Evolutionary conservation across 257 asterid species (phyloP).

Genomic region (Nicotiana obtusifolia): DNA sequence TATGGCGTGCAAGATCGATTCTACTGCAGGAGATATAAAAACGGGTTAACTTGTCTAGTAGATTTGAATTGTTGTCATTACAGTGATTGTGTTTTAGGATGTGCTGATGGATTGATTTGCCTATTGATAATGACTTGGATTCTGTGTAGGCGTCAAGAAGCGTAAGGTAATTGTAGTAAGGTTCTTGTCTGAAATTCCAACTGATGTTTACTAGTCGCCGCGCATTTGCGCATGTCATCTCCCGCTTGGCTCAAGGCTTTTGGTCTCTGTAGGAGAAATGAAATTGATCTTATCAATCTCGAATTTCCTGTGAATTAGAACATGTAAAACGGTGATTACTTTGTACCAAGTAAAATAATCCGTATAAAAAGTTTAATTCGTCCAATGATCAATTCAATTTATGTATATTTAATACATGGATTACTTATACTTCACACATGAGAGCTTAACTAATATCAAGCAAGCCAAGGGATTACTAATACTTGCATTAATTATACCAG

Average conservation of each 20-base stretch:
- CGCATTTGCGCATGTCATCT: slow-evolving; percentile 10
- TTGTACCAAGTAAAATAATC: too few relatives aligned
- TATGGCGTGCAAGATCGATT: slow-evolving; percentile 52
- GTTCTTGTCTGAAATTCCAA: background rate
- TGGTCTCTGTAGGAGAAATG: background rate
- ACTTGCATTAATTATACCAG: too few relatives aligned
- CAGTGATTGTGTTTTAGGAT: slow-evolving; percentile 42
- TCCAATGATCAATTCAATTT: too few relatives aligned
- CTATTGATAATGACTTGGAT: slow-evolving; percentile 48
- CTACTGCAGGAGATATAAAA: slow-evolving; percentile 63
- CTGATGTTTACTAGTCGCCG: background rate
- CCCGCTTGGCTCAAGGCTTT: background rate
- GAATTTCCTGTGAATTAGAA: background rate
- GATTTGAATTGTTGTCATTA: slow-evolving; percentile 15
- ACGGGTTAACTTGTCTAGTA: slow-evolving; percentile 50
- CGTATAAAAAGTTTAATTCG: too few relatives aligned
- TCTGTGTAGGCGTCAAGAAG: slow-evolving; percentile 33
- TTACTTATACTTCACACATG: too few relatives aligned
- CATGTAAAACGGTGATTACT: background rate
- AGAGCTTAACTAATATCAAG: too few relatives aligned
- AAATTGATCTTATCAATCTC: background rate
- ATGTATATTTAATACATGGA: too few relatives aligned
- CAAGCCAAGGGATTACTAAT: too few relatives aligned
- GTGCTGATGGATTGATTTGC: slow-evolving; percentile 52
- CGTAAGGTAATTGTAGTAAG: slow-evolving; percentile 9